A percentile compares a stretch with the other conserved stretches of the same genome.
These are phyloP conservation scores for Jimgerdemannia lactiflua DNA, from an alignment of 192 early-diverging fungal species.

Conservation along the genomic window DNA sequence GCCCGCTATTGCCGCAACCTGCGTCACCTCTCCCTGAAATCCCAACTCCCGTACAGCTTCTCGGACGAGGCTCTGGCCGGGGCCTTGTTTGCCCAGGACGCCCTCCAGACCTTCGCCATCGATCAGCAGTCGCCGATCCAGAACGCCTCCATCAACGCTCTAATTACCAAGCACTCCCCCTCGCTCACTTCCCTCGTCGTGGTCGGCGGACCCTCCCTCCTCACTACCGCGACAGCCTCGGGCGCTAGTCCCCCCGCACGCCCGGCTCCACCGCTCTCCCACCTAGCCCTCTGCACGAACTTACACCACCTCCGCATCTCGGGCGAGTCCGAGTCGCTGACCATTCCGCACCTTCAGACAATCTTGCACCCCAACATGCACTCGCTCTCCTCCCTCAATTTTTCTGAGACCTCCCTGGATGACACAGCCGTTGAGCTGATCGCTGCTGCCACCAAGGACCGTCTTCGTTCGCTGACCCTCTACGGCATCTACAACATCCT, in stretches of 20 bases:
- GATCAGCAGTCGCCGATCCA: neutral
- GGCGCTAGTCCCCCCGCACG: neutral
- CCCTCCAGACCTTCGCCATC: neutral
- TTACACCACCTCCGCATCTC: neutral
- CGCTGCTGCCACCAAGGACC: neutral
- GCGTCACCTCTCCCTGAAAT: neutral
- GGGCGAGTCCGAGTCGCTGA: neutral
- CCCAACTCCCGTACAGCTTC: neutral
- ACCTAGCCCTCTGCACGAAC: neutral
- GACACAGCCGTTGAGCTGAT: neutral
- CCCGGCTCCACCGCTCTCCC: neutral
- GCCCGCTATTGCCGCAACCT: neutral
- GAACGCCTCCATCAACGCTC: neutral
- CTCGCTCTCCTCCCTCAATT: neutral
- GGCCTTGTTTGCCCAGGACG: neutral
- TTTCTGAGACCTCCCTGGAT: neutral
- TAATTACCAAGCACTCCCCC: neutral
- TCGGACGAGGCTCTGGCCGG: neutral
- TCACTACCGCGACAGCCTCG: neutral
- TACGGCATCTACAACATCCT: neutral
- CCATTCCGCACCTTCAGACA: neutral
- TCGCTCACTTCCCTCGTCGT: neutral
- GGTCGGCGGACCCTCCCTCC: neutral
- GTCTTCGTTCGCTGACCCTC: neutral
- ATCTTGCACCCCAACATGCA: neutral